phyloP scores from a whole-genome alignment of 2,329 filamentous ascomycete genomes.

The Xylaria multiplex region DNA sequence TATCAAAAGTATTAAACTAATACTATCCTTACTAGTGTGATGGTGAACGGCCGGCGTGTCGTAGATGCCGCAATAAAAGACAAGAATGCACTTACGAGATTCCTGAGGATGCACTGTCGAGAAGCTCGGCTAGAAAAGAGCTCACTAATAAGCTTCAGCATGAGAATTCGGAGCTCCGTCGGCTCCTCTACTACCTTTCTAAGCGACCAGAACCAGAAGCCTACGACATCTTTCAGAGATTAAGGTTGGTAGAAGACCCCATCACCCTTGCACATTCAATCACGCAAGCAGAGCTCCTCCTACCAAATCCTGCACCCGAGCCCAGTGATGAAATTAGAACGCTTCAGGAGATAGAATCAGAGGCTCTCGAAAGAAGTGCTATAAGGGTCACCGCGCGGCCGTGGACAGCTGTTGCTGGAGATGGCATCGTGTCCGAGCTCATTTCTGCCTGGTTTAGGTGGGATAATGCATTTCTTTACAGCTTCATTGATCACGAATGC shows the following conservation, averaged over 20 bases:
- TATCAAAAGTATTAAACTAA: background rate
- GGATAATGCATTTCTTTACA: constrained; percentile 29
- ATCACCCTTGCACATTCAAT: constrained; percentile 26
- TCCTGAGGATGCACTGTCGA: constrained; percentile 24
- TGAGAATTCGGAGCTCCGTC: constrained; percentile 24
- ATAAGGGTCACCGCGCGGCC: constrained; percentile 27
- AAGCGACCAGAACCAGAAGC: constrained; percentile 23
- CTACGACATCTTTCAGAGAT: constrained; percentile 17
- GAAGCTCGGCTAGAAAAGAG: constrained; percentile 25
- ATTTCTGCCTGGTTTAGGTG: constrained; percentile 33
- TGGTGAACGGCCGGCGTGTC: constrained; percentile 30
- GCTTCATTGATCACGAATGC: constrained; percentile 31
- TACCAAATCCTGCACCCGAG: background rate
- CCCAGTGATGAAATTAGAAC: background rate
- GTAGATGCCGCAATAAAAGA: constrained; percentile 18
- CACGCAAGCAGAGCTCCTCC: constrained; percentile 29
- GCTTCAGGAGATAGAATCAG: constrained; percentile 14
- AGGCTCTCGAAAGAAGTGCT: constrained; percentile 16
- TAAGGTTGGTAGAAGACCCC: constrained; percentile 22
- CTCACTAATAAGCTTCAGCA: constrained; percentile 16
- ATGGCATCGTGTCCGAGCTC: constrained; percentile 35
- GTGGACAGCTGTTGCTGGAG: constrained; percentile 33
- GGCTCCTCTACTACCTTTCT: constrained; percentile 27
- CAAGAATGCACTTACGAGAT: constrained; percentile 32
- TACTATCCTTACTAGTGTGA: constrained; percentile 20